Evolutionary conservation across 2,329 filamentous ascomycete species (phyloP).

Genomic region (Decorospora gaudefroyi): DNA sequence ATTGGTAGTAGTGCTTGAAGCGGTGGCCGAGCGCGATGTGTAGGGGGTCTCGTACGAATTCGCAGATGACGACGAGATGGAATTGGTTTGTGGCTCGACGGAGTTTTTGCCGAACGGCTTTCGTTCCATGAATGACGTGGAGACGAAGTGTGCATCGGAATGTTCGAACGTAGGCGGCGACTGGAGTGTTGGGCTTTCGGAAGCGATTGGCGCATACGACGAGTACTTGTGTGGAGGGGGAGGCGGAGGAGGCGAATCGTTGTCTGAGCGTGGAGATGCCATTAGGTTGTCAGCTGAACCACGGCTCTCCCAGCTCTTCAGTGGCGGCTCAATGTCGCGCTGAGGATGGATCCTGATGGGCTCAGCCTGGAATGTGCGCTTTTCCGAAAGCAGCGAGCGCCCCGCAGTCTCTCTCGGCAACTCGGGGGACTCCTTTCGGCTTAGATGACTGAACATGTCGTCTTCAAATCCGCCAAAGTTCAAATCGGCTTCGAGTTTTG

Average conservation of each 20-base stretch:
- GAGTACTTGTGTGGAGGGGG: conserved; percentile 43
- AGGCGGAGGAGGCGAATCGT: conserved; percentile 41
- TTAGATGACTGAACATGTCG: conserved; percentile 55
- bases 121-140: conserved; percentile 34
- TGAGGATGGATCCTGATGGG: conserved; percentile 54
- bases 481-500: conserved; percentile 53
- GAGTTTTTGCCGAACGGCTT: conserved; percentile 29
- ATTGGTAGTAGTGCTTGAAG: conserved; percentile 35
- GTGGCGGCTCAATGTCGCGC: conserved; percentile 53
- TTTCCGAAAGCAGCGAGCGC: conserved; percentile 43
- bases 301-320: conserved; percentile 59
- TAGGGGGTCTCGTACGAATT: conserved; percentile 41
- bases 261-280: conserved; percentile 45
- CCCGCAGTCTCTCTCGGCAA: conserved; percentile 29
- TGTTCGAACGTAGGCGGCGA: conserved; percentile 35
- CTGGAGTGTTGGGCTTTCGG: conserved; percentile 39
- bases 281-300: conserved; percentile 58
- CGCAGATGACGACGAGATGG: conserved; percentile 38
- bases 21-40: conserved; percentile 35
- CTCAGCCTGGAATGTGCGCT: conserved; percentile 44
- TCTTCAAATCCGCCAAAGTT: conserved; percentile 51
- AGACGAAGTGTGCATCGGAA: conserved; percentile 33
- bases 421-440: conserved; percentile 40
- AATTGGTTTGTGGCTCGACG: conserved; percentile 31
- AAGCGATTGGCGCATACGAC: conserved; percentile 41